Conservation (phyloP, 2,329 filamentous ascomycete genomes). For the Teratosphaeriaceae sp. region DNA sequence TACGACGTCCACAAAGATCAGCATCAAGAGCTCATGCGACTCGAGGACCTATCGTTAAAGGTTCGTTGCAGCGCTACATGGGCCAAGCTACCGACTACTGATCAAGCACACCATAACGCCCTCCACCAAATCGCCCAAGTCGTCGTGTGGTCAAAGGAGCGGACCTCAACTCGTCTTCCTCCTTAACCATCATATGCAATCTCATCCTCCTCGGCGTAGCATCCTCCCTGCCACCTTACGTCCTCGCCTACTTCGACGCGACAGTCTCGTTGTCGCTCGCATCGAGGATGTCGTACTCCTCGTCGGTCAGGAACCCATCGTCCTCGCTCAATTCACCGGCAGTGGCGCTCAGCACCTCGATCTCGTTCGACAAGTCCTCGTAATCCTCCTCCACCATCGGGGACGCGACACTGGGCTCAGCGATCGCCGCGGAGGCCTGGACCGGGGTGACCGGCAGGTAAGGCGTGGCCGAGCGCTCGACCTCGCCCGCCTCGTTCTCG, state of each 20-base stretch:
- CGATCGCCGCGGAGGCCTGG: conserved; percentile 7
- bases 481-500: conserved; percentile 54
- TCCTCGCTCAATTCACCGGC: conserved; percentile 56
- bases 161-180: background rate
- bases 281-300: conserved; percentile 96
- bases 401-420: conserved; percentile 13
- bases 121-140: background rate
- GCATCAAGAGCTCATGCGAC: too few relatives aligned
- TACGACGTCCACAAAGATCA: too few relatives aligned
- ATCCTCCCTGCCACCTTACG: background rate
- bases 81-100: background rate
- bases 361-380: conserved; percentile 50
- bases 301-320: conserved; percentile 85
- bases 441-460: background rate
- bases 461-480: conserved; percentile 33
- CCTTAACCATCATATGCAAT: background rate
- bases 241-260: conserved; percentile 13
- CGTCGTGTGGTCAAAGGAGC: background rate
- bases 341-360: conserved; percentile 38
- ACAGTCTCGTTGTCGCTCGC: conserved; percentile 77
- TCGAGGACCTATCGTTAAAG: background rate
- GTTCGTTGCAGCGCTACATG: background rate
- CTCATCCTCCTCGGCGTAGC: background rate
- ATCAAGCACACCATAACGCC: background rate
- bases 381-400: conserved; percentile 32